Base-by-base conservation (phyloP, 2,329 filamentous ascomycete species). In the Pseudogymnoascus sp. region DNA sequence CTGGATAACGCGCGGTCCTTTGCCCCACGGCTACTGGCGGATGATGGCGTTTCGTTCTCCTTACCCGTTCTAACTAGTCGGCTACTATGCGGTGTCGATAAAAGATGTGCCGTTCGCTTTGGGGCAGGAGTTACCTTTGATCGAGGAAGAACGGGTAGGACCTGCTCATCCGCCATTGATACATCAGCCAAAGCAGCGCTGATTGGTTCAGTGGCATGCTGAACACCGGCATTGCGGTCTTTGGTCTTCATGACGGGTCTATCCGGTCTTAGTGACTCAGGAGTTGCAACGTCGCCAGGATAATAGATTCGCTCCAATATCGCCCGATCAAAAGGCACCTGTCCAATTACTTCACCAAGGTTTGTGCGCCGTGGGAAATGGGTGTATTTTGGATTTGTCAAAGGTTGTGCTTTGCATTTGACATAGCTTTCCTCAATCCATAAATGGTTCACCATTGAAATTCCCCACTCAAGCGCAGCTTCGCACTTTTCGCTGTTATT, bases 351-450 rank as follows among this genome's bases (percentile, higher is more conserved):
- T 72, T 97, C 94, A 58, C 91, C 89, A 5, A 99, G 79, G 70
- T 99, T 97, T 2, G 92, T 97, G 60, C 91, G 82, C 9, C 82
- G 80, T 13, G 94, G 94, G 65, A 97, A 99, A 69, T 91, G 86
- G 0, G 82, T 90, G 70, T 95, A 99, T 63, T 87, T 86, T 7
- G 81, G 77, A 58, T 89, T 82, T 3, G 88, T 87, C 19, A 92
- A 75, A 0, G 83, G 82, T 70, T 90, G 87, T 61, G 87, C 76
- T 68, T 88, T 81, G 76, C 91, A 96, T 70, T 88, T 90, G 1
- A 92, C 90, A 70, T 97, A 99, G 73, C 91, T 95, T 70, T 99
- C 94, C 72, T 99, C 94, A 48, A 99, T 81, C 94, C 94, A 99
- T 0, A 99, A 79, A 71, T 99, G 94, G 71, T 97, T 99, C 67